These are phyloP conservation scores for Dendrobium chrysotoxum DNA, from an alignment of 106 monocot species.

Conservation along the genomic window DNA sequence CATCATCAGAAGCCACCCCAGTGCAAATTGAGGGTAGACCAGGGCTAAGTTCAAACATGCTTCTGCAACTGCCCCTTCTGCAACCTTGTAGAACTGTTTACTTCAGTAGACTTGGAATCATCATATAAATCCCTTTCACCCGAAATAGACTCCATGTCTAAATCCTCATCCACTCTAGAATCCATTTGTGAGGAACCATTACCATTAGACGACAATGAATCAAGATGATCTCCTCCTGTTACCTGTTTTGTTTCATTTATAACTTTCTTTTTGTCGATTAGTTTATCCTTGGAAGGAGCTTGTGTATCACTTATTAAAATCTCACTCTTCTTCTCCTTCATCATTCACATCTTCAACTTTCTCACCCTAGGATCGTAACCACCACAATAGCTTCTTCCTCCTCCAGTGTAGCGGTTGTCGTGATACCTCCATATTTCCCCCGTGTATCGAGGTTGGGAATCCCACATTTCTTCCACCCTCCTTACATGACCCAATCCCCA, in stretches of 20 bases:
- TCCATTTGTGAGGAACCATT: conserved; percentile 19
- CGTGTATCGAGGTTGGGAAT: too few species aligned
- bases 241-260: conserved; percentile 7
- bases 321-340: too few species aligned
- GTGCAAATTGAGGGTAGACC: conserved; percentile 73
- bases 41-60: conserved; percentile 77
- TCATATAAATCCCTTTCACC: conserved; percentile 18
- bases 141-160: conserved; percentile 28
- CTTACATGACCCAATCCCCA: too few species aligned
- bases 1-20: conserved; percentile 72
- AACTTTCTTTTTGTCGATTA: too few species aligned
- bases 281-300: too few species aligned
- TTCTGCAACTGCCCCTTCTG: conserved; percentile 68
- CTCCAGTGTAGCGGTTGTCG: too few species aligned
- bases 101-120: conserved; percentile 16
- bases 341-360: too few species aligned
- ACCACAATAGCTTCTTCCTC: too few species aligned
- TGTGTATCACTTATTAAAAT: too few species aligned
- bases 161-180: conserved; percentile 17
- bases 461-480: too few species aligned
- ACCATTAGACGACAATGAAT: conserved; percentile 16
- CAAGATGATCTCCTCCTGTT: conserved; percentile 1
- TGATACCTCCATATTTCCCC: too few species aligned
- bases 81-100: conserved; percentile 22
- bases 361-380: too few species aligned